Conservation (phyloP, 805 yeast genomes). For the Ogataea trehaloabstinens region DNA sequence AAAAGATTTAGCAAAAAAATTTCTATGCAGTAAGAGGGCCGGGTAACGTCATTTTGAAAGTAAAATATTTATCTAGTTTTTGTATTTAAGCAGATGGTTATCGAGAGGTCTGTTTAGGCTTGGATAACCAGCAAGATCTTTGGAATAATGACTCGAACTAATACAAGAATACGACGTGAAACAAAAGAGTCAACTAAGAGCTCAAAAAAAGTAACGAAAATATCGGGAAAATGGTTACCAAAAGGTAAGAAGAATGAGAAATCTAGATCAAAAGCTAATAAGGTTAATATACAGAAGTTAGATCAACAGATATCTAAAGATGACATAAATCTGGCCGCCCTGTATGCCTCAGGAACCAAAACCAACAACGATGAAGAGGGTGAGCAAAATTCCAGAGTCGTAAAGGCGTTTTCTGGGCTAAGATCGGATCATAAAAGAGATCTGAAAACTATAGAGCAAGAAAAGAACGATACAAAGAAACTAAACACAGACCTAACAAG, state of each 20-base stretch:
- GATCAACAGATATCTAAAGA: constrained; percentile 22
- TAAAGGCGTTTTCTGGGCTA: constrained; percentile 35
- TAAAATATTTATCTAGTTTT: no score
- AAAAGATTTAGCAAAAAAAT: not conserved
- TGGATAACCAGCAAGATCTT: no score
- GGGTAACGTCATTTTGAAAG: no score
- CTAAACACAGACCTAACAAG: constrained; percentile 41
- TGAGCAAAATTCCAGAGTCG: constrained; percentile 1
- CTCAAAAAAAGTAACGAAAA: not conserved
- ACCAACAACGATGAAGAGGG: not conserved
- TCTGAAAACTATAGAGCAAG: constrained; percentile 21
- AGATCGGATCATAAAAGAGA: constrained; percentile 41
- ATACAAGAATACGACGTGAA: no score
- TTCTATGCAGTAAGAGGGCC: no score
- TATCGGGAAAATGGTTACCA: not conserved
- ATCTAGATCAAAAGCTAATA: constrained; percentile 22
- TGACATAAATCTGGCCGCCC: constrained; percentile 19
- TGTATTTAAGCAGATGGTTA: no score
- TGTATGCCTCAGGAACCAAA: constrained; percentile 5
- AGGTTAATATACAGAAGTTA: constrained; percentile 27
- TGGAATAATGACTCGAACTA: no score
- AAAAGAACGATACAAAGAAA: constrained; percentile 27
- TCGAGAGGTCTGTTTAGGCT: no score
- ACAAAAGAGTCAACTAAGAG: not conserved
- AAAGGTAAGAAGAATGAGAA: constrained; percentile 19